Conservation (phyloP, 2,329 filamentous ascomycete genomes). For the Trichoderma koningii region DNA sequence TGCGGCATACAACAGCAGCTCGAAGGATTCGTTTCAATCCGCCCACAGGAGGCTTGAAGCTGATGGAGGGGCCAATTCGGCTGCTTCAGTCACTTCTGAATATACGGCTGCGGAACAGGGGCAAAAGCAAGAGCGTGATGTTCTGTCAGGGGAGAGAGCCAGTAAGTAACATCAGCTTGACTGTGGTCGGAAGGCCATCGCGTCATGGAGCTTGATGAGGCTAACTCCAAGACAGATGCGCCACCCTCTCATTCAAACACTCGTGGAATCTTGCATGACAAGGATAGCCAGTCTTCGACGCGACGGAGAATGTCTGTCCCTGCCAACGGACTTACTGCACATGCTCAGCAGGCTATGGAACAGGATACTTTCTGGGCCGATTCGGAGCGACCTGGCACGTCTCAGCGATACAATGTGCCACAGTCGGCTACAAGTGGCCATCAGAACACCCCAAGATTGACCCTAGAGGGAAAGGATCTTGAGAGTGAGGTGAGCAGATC, state of each 20-base stretch:
- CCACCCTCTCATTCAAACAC: neutral
- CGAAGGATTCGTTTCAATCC: neutral
- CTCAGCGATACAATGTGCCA: neutral
- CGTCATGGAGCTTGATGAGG: neutral
- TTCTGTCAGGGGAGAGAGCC: neutral
- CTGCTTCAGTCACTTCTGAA: neutral
- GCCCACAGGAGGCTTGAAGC: neutral
- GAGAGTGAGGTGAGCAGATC: neutral
- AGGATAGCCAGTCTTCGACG: neutral
- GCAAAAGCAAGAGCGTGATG: neutral
- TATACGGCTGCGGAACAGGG: neutral
- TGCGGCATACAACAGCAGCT: neutral
- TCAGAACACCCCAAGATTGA: neutral
- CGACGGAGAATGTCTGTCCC: slow-evolving; percentile 1
- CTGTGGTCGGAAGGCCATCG: neutral
- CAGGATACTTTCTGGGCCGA: slow-evolving; percentile 9
- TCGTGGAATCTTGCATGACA: neutral
- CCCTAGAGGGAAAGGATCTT: neutral
- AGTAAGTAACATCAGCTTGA: neutral
- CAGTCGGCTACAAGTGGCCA: neutral
- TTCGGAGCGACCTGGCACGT: neutral
- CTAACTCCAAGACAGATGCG: neutral
- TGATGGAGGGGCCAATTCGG: neutral
- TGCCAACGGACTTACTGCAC: neutral
- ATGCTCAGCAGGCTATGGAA: neutral